Conservation (phyloP, 768 basidiomycete species). For the Trametes cingulata region DNA sequence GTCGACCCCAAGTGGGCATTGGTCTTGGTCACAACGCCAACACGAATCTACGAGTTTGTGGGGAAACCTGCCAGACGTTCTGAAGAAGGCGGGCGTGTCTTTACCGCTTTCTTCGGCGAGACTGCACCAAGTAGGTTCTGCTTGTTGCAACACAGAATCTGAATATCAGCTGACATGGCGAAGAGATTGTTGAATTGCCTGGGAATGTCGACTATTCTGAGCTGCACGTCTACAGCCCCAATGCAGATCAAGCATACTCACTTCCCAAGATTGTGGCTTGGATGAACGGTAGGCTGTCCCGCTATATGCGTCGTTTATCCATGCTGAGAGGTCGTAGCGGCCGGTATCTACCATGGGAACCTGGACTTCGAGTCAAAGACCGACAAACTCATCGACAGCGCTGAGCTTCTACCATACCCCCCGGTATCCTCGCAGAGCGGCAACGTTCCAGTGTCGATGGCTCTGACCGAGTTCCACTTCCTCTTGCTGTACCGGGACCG, state of each 20-base stretch:
- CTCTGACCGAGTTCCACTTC: conserved; percentile 91
- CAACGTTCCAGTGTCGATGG: conserved; percentile 70
- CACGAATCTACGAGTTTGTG: conserved; percentile 88
- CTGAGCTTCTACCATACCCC: conserved; percentile 81
- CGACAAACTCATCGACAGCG: conserved; percentile 76
- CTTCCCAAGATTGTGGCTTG: conserved; percentile 81
- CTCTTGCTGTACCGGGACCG: conserved; percentile 80
- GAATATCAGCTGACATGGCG: conserved; percentile 25
- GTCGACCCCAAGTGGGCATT: conserved; percentile 62
- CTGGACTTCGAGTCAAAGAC: conserved; percentile 68
- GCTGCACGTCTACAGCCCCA: conserved; percentile 75
- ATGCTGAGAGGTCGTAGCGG: conserved; percentile 46
- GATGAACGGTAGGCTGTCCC: conserved; percentile 73
- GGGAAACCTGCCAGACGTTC: conserved; percentile 65
- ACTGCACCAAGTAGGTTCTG: conserved; percentile 69
- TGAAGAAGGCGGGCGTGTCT: conserved; percentile 77
- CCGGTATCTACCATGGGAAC: conserved; percentile 85
- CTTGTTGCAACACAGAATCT: conserved; percentile 8
- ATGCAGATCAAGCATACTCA: conserved; percentile 67
- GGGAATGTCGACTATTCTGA: conserved; percentile 76
- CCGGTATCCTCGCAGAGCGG: conserved; percentile 24
- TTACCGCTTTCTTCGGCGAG: conserved; percentile 76
- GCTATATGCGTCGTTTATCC: neutral
- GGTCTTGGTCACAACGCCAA: conserved; percentile 81
- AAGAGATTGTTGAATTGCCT: conserved; percentile 91